These are phyloP conservation scores for Primulina huaijiensis DNA, from an alignment of 257 asterid species.

Conservation along the genomic window DNA sequence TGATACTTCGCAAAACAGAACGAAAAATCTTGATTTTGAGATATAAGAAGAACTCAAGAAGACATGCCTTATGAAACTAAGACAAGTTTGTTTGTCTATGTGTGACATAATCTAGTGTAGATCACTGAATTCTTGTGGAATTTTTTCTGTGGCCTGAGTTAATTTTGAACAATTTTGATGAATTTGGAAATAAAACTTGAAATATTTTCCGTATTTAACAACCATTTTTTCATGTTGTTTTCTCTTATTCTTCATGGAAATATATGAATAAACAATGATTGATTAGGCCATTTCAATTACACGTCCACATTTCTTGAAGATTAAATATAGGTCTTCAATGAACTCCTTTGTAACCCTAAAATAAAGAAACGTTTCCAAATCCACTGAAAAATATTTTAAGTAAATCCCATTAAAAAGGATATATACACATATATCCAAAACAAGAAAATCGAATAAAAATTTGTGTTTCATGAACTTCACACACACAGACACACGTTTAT, in stretches of 20 bases:
- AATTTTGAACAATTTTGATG: not conserved
- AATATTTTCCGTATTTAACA: not conserved
- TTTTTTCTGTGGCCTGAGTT: not conserved
- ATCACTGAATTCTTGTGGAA: not conserved
- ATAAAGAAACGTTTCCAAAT: not conserved
- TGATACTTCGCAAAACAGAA: not conserved
- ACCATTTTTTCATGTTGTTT: not conserved
- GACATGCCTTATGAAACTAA: not conserved
- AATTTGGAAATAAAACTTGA: not conserved
- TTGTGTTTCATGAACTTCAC: not conserved
- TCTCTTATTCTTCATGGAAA: not conserved
- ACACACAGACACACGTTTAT: not conserved
- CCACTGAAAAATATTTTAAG: not conserved
- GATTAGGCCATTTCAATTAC: not conserved
- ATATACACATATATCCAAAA: not conserved
- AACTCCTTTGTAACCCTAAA: conserved; percentile 11
- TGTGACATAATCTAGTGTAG: conserved; percentile 1
- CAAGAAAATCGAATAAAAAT: no score
- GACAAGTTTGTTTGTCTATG: not conserved
- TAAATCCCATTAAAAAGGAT: not conserved
- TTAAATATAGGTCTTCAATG: not conserved
- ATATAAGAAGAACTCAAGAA: not conserved
- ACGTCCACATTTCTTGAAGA: not conserved
- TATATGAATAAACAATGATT: not conserved
- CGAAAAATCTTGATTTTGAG: not conserved